Conservation (phyloP, 2,329 filamentous ascomycete species). For the Trichoderma atrobrunneum region DNA sequence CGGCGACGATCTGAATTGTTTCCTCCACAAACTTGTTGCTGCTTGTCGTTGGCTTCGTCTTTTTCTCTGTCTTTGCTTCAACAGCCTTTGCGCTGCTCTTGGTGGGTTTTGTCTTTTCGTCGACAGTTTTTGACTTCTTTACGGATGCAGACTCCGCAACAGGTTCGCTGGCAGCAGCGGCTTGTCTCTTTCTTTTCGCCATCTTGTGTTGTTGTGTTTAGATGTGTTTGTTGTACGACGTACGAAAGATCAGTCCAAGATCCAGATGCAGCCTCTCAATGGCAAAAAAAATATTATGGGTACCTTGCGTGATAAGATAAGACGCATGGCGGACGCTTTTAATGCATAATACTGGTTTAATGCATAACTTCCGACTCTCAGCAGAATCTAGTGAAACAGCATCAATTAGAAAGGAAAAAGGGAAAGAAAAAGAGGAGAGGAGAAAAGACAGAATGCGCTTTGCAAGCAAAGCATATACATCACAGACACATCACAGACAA, state of each 20-base stretch:
- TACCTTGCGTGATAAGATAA: slow-evolving; percentile 35
- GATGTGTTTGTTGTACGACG: not conserved
- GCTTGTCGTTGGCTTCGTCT: slow-evolving; percentile 8
- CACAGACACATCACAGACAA: not conserved
- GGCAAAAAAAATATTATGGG: slow-evolving; percentile 18
- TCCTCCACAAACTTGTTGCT: slow-evolving; percentile 30
- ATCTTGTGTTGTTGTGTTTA: slow-evolving; percentile 31
- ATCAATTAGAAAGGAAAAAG: too few relatives aligned
- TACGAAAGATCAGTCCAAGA: not conserved
- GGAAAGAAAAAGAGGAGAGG: too few relatives aligned
- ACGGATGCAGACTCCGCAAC: slow-evolving; percentile 25
- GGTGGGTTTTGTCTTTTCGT: slow-evolving; percentile 1
- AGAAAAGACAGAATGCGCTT: too few relatives aligned
- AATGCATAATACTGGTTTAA: slow-evolving; percentile 16
- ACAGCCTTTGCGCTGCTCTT: slow-evolving; percentile 30
- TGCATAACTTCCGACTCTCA: slow-evolving; percentile 24
- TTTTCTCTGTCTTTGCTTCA: slow-evolving; percentile 13
- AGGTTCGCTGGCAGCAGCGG: slow-evolving; percentile 29
- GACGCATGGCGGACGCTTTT: not conserved
- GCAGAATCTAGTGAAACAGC: not conserved
- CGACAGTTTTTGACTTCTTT: slow-evolving; percentile 35
- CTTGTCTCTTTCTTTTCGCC: slow-evolving; percentile 51
- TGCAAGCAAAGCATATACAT: not conserved
- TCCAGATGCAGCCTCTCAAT: not conserved
- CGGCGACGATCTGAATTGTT: slow-evolving; percentile 85